Conservation (phyloP, 2,329 filamentous ascomycete genomes). For the Aulographum hederae region DNA sequence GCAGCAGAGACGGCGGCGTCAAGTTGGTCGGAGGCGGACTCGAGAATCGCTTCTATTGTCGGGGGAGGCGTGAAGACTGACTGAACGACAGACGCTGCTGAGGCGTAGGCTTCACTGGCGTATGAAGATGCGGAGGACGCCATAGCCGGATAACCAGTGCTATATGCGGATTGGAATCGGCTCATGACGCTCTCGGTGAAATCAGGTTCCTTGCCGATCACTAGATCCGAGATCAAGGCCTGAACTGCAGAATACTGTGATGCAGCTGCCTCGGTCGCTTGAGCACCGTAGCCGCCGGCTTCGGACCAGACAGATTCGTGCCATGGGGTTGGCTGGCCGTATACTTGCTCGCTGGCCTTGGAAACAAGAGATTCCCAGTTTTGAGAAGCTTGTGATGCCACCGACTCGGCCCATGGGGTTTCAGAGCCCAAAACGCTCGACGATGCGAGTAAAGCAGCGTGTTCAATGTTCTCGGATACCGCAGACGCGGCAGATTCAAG, state of each 20-base stretch:
- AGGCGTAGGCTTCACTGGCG: constrained; percentile 28
- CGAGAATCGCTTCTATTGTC: constrained; percentile 37
- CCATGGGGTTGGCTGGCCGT: constrained; percentile 42
- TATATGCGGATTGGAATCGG: constrained; percentile 53
- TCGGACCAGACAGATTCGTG: constrained; percentile 27
- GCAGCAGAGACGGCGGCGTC: constrained; percentile 41
- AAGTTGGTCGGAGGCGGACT: constrained; percentile 36
- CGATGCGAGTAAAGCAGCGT: constrained; percentile 25
- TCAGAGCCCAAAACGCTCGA: constrained; percentile 27
- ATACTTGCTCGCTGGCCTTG: constrained; percentile 50
- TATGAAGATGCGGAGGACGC: constrained; percentile 35
- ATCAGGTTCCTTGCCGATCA: constrained; percentile 59
- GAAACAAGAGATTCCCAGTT: constrained; percentile 47
- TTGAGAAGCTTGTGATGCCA: constrained; percentile 36
- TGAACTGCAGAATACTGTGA: constrained; percentile 53
- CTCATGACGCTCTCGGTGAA: constrained; percentile 68
- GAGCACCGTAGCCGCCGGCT: constrained; percentile 39
- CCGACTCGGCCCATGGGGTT: constrained; percentile 33
- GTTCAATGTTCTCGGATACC: constrained; percentile 18
- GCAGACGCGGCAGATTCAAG: constrained; percentile 26
- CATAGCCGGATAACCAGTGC: constrained; percentile 41
- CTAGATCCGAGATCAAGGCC: constrained; percentile 56
- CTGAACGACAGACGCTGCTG: constrained; percentile 26
- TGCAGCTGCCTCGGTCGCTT: constrained; percentile 40
- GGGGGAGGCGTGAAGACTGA: constrained; percentile 38